Base-by-base conservation (phyloP, 208 protist genomes). In the Naegleria lovaniensis region DNA sequence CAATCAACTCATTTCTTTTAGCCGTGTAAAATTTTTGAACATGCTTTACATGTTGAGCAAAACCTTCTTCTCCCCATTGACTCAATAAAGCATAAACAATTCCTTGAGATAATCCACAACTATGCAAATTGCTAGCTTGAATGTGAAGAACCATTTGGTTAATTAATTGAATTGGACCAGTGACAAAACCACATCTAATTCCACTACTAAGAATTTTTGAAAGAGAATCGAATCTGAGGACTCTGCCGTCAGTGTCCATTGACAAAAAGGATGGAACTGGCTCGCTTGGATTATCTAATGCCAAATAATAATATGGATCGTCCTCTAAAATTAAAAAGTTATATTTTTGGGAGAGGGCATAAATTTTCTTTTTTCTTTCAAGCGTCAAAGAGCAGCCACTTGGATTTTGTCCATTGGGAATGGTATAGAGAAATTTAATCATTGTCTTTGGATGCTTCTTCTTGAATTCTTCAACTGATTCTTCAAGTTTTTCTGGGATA, bases 271-370 rank as follows among this genome's bases (percentile, higher is more conserved):
- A 92, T 36, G 48, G 75, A 16, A 55, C 89, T 6, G 11, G 11
- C 11, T 52, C 83, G 29, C 5, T 33, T 85, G 41, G 40, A 0
- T 40, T 38, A 7, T 39, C 90, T 33, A 94, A 92, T 84, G 94
- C 92, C 52, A 96, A 51, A 90, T 94, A 95, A 85, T 93, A 96
- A 87, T 97, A 97, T 33, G 95, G 94, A 91, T 97, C 95, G 87
- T 97, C 95, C 89, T 97, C 95, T 1, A 96, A 79, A 48, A 97
- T 95, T 4, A 96, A 25, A 22, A 97, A 85, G 40, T 95, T 89
- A 90, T 94, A 90, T 22, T 91, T 88, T 38, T 84, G 88, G 2
- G 91, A 88, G 16, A 95, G 48, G 5, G 29, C 29, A 76, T 95
- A 95, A 9, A 96, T 48, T 16, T 92, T 55, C 13, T 90, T 0